Conservation (phyloP, 306 rosid species). For the Canavalia ensiformis region DNA sequence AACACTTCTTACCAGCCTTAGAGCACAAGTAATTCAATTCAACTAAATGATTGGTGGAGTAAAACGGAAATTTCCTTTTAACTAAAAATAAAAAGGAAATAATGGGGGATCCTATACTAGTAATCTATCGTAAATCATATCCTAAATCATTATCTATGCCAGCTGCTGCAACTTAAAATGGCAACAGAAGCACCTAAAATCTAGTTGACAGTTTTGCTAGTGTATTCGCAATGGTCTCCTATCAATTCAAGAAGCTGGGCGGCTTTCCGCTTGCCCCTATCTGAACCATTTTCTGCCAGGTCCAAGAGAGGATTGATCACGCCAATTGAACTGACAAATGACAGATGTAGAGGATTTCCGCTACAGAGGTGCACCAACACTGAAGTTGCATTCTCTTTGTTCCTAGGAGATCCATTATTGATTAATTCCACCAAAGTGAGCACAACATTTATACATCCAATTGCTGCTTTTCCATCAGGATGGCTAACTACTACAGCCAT, state of each 20-base stretch:
- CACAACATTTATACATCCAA: conserved; percentile 66
- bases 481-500: conserved; percentile 74
- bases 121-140: conserved; percentile 19
- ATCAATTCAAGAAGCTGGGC: conserved; percentile 73
- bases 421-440: conserved; percentile 72
- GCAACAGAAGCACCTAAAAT: conserved; percentile 55
- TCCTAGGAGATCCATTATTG: conserved; percentile 67
- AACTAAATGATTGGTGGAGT: conserved; percentile 25
- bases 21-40: conserved; percentile 17
- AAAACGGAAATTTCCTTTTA: conserved; percentile 43
- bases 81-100: conserved; percentile 45
- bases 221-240: conserved; percentile 58
- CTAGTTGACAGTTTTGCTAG: conserved; percentile 52
- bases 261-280: conserved; percentile 83
- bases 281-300: conserved; percentile 74
- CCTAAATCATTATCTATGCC: conserved; percentile 6
- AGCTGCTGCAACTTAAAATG: conserved; percentile 45
- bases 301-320: conserved; percentile 63
- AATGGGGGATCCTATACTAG: background rate
- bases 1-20: conserved; percentile 24
- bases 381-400: conserved; percentile 87
- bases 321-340: conserved; percentile 62
- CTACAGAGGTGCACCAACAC: conserved; percentile 80
- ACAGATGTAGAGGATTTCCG: conserved; percentile 61
- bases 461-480: conserved; percentile 74